A percentile compares a stretch with the other conserved stretches of the same genome.
phyloP scores from a whole-genome alignment of 192 early-diverging fungal species.

The Linnemannia zychae region DNA sequence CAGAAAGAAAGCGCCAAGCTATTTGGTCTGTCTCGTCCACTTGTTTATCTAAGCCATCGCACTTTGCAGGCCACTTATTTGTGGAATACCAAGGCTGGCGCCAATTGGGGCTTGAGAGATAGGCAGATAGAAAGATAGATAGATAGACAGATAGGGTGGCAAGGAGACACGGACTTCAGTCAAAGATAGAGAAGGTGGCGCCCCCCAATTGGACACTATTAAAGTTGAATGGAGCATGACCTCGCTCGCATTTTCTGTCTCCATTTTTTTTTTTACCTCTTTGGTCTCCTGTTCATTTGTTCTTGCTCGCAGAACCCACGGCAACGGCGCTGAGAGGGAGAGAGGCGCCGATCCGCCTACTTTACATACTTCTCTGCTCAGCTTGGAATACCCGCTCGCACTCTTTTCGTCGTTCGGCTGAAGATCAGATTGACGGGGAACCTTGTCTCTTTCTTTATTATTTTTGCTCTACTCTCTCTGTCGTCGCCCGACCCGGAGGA shows the following conservation, averaged over 20 bases:
- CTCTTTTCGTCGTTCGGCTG: not conserved
- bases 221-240: slow-evolving; percentile 6
- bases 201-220: not conserved
- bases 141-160: not conserved
- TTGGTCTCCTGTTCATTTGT: not conserved
- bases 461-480: not conserved
- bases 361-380: too few species aligned
- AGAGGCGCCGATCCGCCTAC: too few species aligned
- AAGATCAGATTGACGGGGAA: slow-evolving; percentile 4
- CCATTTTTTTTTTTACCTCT: not conserved
- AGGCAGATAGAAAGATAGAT: not conserved
- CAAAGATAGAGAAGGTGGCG: not conserved
- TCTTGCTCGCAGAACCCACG: not conserved
- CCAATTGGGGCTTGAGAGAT: not conserved
- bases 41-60: not conserved
- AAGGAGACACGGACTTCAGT: not conserved
- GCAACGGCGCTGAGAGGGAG: too few species aligned
- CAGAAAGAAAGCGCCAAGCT: not conserved
- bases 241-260: not conserved
- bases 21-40: not conserved
- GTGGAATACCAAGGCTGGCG: not conserved
- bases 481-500: not conserved
- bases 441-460: not conserved
- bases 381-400: not conserved
- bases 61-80: not conserved